A percentile compares a stretch with the other conserved stretches of the same genome.
Evolutionary conservation across 192 early-diverging fungal species (phyloP).

Genomic region (Phlyctochytrium arcticum): DNA sequence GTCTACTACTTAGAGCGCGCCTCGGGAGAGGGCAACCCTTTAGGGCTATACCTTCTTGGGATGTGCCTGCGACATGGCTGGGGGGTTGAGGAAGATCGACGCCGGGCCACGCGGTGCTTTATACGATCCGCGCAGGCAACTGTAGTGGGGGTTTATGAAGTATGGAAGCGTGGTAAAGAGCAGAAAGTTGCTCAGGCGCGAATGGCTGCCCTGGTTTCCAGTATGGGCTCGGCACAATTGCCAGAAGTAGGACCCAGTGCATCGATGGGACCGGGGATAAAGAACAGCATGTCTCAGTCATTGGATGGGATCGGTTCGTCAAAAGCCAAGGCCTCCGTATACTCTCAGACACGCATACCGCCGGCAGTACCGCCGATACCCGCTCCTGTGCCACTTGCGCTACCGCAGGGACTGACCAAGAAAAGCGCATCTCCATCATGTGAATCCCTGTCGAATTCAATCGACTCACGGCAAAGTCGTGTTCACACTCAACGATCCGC

Average conservation of each 20-base stretch:
- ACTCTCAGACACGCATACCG: too few species aligned
- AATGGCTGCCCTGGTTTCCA: neutral
- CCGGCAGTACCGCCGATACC: neutral
- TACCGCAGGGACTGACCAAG: neutral
- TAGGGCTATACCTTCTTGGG: slow-evolving; percentile 12
- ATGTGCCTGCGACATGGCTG: slow-evolving; percentile 24
- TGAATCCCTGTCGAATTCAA: neutral
- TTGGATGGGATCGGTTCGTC: too few species aligned
- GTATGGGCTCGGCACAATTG: neutral
- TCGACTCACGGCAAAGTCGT: too few species aligned
- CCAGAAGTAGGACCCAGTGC: neutral
- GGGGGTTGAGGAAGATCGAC: slow-evolving; percentile 10
- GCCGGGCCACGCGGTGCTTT: neutral
- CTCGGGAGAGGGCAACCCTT: slow-evolving; percentile 8
- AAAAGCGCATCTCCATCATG: neutral
- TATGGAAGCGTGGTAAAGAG: neutral
- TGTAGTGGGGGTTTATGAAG: neutral
- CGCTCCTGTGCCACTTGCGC: too few species aligned
- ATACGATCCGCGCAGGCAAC: slow-evolving; percentile 1
- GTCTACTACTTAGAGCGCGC: slow-evolving; percentile 15
- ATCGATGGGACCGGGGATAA: too few species aligned
- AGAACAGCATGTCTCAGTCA: neutral
- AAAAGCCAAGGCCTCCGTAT: neutral
- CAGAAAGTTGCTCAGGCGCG: neutral
- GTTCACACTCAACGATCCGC: neutral